phyloP scores from a whole-genome alignment of 768 basidiomycete species.

The Candolleomyces aberdarensis region DNA sequence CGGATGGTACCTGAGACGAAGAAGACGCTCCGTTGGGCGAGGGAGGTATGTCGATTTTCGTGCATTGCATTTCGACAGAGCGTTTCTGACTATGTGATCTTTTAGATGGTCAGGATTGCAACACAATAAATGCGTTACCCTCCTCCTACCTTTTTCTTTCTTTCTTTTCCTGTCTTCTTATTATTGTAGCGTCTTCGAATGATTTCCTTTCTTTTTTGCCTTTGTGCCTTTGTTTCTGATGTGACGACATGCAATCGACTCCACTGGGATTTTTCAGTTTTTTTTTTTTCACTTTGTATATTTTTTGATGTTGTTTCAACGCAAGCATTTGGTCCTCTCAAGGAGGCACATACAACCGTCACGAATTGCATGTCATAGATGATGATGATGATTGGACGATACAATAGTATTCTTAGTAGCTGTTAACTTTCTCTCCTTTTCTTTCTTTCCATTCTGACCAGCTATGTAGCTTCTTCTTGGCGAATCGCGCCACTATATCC shows the following conservation, averaged over 20 bases:
- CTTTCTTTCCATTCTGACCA: too few species aligned
- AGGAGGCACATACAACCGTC: background rate
- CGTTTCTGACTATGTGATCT: background rate
- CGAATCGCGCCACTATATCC: too few species aligned
- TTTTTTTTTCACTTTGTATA: background rate
- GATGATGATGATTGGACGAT: background rate
- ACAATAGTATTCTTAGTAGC: background rate
- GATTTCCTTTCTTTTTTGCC: constrained; percentile 20
- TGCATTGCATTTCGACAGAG: background rate
- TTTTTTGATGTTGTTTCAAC: background rate
- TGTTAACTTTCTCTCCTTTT: background rate
- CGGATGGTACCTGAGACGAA: constrained; percentile 77
- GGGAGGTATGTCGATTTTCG: constrained; percentile 59
- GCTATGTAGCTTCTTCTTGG: too few species aligned
- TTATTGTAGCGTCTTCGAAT: constrained; percentile 18
- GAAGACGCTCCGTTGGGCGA: constrained; percentile 90
- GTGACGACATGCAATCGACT: background rate
- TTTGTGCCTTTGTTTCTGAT: background rate
- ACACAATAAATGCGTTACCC: constrained; percentile 54
- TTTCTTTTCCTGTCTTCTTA: constrained; percentile 16
- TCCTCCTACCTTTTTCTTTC: background rate
- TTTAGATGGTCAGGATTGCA: constrained; percentile 75
- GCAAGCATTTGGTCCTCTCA: background rate
- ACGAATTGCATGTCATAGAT: constrained; percentile 4
- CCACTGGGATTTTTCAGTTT: background rate